Evolutionary conservation across 129 eudicot genomes (phyloP).

Genomic region (Saposhnikovia divaricata): DNA sequence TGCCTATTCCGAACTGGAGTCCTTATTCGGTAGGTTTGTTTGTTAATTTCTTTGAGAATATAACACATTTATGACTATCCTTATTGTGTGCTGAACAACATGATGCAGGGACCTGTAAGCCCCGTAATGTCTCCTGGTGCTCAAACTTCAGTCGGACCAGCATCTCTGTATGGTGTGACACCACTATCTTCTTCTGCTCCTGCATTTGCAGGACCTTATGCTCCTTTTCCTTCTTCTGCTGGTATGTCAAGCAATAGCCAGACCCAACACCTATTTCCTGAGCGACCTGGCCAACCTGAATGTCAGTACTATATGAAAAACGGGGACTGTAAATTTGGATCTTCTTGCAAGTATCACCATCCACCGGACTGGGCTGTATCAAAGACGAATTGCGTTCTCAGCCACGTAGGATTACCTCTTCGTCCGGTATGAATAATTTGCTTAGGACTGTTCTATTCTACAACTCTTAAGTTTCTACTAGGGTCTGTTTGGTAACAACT

Average conservation of each 20-base stretch:
- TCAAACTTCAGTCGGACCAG: conserved; percentile 50
- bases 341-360: conserved; percentile 87
- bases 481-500: no score
- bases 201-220: conserved; percentile 48
- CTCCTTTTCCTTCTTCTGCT: conserved; percentile 45
- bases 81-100: conserved; percentile 23
- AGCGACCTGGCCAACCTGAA: conserved; percentile 79
- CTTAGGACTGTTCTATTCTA: background rate
- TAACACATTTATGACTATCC: conserved; percentile 8
- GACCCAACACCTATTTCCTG: conserved; percentile 51
- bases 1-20: conserved; percentile 78
- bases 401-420: conserved; percentile 75
- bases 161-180: conserved; percentile 62
- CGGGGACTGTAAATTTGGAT: conserved; percentile 88
- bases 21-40: conserved; percentile 66
- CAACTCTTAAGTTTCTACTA: background rate
- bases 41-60: background rate
- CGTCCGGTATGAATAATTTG: conserved; percentile 63
- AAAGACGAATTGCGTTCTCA: conserved; percentile 49
- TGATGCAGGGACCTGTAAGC: conserved; percentile 79
- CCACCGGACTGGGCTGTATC: conserved; percentile 73
- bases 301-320: conserved; percentile 87
- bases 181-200: conserved; percentile 55
- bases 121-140: conserved; percentile 80
- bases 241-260: conserved; percentile 36